Evolutionary conservation across 805 yeast species (phyloP).

Genomic region (Starmerella ratchasimensis): DNA sequence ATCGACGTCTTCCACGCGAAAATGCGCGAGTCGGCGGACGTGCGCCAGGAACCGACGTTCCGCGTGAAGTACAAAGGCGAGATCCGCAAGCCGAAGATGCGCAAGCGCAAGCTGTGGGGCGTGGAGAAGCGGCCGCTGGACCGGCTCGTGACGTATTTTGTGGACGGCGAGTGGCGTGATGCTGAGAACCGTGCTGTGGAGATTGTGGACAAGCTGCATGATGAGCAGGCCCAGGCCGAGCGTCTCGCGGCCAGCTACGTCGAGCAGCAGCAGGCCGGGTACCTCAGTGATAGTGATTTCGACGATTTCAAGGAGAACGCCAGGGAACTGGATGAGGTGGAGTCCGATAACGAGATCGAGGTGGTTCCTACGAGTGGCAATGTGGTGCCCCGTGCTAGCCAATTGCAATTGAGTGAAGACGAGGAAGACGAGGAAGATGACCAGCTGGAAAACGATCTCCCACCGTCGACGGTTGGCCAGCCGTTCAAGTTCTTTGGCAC

Average conservation of each 20-base stretch:
- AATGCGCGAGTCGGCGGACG: constrained; percentile 38
- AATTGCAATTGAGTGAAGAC: too few relatives aligned
- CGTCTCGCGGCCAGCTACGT: constrained; percentile 12
- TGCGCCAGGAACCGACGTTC: constrained; percentile 42
- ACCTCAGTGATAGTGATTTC: constrained; percentile 22
- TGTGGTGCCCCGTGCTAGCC: neutral
- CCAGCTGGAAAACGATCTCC: too few relatives aligned
- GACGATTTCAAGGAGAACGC: constrained; percentile 20
- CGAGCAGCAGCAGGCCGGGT: constrained; percentile 1
- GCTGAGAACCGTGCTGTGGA: constrained; percentile 72
- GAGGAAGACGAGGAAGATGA: neutral
- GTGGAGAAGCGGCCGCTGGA: constrained; percentile 41
- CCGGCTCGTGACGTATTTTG: constrained; percentile 48
- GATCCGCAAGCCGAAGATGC: constrained; percentile 44
- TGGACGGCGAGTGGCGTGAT: constrained; percentile 62
- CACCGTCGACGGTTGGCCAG: neutral
- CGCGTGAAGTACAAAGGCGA: constrained; percentile 44
- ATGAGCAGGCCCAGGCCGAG: constrained; percentile 20
- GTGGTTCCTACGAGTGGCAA: constrained; percentile 22
- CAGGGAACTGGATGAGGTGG: constrained; percentile 20
- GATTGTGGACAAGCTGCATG: constrained; percentile 26
- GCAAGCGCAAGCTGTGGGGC: constrained; percentile 85
- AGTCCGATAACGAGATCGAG: constrained; percentile 34
- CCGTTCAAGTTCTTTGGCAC: too few relatives aligned
- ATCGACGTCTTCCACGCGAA: constrained; percentile 43